Percentiles rank a stretch among this genome's conserved stretches.
Evolutionary conservation across 805 yeast genomes (phyloP).

Genomic region (Starmerella potacharoeniae): DNA sequence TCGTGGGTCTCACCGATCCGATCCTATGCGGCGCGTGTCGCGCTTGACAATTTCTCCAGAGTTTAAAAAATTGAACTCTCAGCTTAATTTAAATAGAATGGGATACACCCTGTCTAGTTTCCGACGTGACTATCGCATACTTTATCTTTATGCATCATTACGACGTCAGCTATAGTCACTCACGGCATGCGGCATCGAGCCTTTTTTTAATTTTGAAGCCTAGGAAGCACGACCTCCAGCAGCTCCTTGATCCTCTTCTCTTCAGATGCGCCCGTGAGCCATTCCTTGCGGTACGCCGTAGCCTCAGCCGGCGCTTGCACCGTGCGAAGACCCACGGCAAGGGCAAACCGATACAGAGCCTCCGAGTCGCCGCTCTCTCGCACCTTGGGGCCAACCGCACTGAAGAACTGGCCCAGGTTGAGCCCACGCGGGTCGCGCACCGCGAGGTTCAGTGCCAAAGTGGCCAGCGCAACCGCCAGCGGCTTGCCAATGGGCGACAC

Average conservation of each 20-base stretch:
- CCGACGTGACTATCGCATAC: too few species aligned
- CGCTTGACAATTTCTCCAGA: too few species aligned
- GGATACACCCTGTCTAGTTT: too few species aligned
- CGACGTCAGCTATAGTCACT: too few species aligned
- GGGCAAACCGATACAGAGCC: conserved; percentile 21
- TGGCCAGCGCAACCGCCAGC: conserved; percentile 35
- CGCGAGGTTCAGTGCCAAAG: conserved; percentile 27
- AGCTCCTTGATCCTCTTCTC: conserved; percentile 13
- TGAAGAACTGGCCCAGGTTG: background rate
- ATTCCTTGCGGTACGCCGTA: background rate
- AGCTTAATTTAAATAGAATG: too few species aligned
- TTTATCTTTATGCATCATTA: too few species aligned
- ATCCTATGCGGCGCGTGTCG: too few species aligned
- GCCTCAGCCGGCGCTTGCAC: conserved; percentile 9
- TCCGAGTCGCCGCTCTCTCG: conserved; percentile 13
- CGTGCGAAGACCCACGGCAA: conserved; percentile 20
- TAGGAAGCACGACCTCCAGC: conserved; percentile 7
- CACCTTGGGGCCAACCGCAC: background rate
- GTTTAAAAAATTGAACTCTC: too few species aligned
- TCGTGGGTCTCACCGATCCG: background rate
- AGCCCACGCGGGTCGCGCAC: conserved; percentile 11
- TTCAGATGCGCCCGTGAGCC: conserved; percentile 5
- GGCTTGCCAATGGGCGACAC: conserved; percentile 7
- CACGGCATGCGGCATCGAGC: too few species aligned
- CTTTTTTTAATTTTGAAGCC: background rate